phyloP scores from a whole-genome alignment of 495 filamentous ascomycete genomes.

The Chaetomidium leptoderma region DNA sequence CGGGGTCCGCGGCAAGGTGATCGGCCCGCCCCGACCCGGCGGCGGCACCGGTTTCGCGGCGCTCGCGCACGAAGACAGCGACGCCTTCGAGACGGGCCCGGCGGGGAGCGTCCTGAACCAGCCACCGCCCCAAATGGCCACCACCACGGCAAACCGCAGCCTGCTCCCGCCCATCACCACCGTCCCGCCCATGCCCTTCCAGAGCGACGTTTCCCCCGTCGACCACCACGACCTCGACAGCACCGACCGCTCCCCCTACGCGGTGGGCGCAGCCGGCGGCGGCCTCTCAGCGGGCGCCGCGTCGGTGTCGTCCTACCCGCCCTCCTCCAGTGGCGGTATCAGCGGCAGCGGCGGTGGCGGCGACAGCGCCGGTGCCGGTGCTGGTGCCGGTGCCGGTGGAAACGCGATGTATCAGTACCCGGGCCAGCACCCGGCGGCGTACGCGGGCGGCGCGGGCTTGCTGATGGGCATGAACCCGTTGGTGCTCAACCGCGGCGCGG shows the following conservation, averaged over 20 bases:
- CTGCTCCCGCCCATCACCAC: conserved; percentile 11
- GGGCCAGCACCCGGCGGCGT: conserved; percentile 22
- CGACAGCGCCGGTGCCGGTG: no score
- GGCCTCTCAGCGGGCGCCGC: not conserved
- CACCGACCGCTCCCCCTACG: conserved; percentile 2
- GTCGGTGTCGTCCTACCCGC: conserved; percentile 24
- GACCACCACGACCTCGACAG: conserved; percentile 12
- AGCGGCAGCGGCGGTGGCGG: not conserved
- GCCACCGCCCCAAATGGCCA: not conserved
- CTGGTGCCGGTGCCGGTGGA: no score
- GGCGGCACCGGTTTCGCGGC: conserved; percentile 26
- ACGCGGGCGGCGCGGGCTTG: conserved; percentile 10
- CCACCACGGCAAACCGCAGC: not conserved
- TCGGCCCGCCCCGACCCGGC: conserved; percentile 28
- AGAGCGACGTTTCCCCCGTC: conserved; percentile 21
- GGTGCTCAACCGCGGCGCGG: conserved; percentile 4
- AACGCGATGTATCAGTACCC: conserved; percentile 26
- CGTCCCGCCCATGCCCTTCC: conserved; percentile 20
- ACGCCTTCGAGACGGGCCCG: conserved; percentile 31
- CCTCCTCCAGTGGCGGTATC: conserved; percentile 5
- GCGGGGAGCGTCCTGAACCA: not conserved
- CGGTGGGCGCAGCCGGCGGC: not conserved
- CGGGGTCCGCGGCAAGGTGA: conserved; percentile 30
- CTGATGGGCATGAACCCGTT: conserved; percentile 1
- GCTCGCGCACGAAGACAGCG: conserved; percentile 22